Conservation (phyloP, 495 filamentous ascomycete species). For the Neurospora terricola region DNA sequence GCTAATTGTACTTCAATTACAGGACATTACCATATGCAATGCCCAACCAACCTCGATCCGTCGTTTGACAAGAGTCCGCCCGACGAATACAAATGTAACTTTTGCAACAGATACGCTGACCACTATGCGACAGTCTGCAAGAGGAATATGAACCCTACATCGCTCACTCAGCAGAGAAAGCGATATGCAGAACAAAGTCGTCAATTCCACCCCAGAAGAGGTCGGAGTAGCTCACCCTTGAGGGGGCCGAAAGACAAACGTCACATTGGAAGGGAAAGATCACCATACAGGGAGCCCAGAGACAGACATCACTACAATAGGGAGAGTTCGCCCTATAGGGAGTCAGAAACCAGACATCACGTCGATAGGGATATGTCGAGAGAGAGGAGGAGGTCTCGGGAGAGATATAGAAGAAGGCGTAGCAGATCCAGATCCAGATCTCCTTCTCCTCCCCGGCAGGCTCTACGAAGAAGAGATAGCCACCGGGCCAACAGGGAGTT, state of each 20-base stretch:
- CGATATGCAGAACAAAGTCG: background rate
- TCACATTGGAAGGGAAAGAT: background rate
- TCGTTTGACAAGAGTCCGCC: constrained; percentile 19
- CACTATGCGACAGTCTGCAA: constrained; percentile 29
- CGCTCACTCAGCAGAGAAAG: constrained; percentile 17
- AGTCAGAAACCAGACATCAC: background rate
- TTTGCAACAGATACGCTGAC: constrained; percentile 20
- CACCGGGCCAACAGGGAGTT: background rate
- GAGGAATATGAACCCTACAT: constrained; percentile 14
- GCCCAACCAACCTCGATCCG: constrained; percentile 34
- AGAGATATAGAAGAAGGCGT: background rate
- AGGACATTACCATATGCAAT: constrained; percentile 32
- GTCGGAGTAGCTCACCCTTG: background rate
- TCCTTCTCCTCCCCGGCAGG: background rate
- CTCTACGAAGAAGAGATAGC: background rate
- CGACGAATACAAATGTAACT: constrained; percentile 22
- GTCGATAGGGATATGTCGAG: background rate
- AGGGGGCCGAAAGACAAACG: background rate
- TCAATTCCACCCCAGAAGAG: background rate
- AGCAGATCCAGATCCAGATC: background rate
- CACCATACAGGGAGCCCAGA: background rate
- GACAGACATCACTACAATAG: background rate
- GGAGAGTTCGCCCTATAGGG: constrained; percentile 1
- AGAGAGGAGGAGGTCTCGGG: background rate
- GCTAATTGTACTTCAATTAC: background rate